These are phyloP conservation scores for Penicillium maclennaniae DNA, from an alignment of 495 filamentous ascomycete species.

Conservation along the genomic window DNA sequence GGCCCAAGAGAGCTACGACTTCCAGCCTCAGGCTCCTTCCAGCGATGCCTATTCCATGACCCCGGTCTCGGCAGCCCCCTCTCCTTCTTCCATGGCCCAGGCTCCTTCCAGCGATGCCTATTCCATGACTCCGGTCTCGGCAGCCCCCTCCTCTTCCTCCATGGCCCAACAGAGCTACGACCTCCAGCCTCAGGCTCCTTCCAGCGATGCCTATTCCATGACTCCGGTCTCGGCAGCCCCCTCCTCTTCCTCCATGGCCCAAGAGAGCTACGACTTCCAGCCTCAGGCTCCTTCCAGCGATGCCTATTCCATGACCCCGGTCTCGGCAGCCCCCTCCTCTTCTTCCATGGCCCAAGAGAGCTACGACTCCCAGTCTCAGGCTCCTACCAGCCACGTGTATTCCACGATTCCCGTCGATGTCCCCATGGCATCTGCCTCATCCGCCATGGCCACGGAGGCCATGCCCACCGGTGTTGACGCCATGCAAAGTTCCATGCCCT, in stretches of 20 bases:
- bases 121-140: conserved; percentile 32
- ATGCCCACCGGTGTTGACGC: conserved; percentile 17
- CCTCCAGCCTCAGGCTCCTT: conserved; percentile 11
- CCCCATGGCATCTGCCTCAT: conserved; percentile 18
- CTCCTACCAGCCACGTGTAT: conserved; percentile 14
- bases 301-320: conserved; percentile 24
- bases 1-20: conserved; percentile 7
- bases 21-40: conserved; percentile 9
- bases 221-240: too few species aligned
- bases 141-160: too few species aligned
- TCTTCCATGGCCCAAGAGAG: conserved; percentile 2
- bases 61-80: too few species aligned
- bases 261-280: conserved; percentile 9
- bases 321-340: conserved; percentile 5
- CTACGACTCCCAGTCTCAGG: conserved; percentile 14
- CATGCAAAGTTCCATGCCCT: conserved; percentile 8
- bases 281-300: conserved; percentile 12
- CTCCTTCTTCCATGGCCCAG: conserved; percentile 4
- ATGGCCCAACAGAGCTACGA: conserved; percentile 5
- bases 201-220: conserved; percentile 20
- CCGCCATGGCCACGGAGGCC: conserved; percentile 9
- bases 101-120: conserved; percentile 13
- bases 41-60: conserved; percentile 25
- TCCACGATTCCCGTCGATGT: conserved; percentile 34
- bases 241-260: conserved; percentile 4